These are phyloP conservation scores for Cucurbita moschata DNA, from an alignment of 306 rosid species.

Conservation along the genomic window DNA sequence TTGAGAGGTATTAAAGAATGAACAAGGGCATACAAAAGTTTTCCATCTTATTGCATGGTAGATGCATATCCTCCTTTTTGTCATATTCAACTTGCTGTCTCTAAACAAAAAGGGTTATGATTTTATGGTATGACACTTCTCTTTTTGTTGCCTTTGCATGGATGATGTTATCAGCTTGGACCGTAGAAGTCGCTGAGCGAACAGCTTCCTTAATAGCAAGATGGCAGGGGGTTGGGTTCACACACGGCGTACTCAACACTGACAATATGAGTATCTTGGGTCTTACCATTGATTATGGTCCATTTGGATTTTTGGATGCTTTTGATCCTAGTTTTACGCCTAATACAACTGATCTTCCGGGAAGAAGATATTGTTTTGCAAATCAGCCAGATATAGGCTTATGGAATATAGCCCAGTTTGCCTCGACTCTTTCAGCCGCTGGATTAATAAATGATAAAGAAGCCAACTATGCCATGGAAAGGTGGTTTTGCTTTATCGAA, in stretches of 20 bases:
- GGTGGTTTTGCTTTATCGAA: slow-evolving; percentile 33
- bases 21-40: not conserved
- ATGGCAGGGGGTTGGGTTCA: slow-evolving; percentile 99
- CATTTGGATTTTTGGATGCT: slow-evolving; percentile 98
- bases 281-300: slow-evolving; percentile 92
- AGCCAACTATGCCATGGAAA: slow-evolving; percentile 91
- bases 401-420: slow-evolving; percentile 84
- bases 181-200: slow-evolving; percentile 83
- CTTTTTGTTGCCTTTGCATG: not conserved
- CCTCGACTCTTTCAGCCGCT: slow-evolving; percentile 54
- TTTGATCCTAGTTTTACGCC: slow-evolving; percentile 97
- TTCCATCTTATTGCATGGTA: not conserved
- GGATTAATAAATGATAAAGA: slow-evolving; percentile 73
- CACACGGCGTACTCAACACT: slow-evolving; percentile 97
- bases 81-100: not conserved
- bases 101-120: not conserved
- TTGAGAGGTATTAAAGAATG: not conserved
- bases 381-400: slow-evolving; percentile 96
- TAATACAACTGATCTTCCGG: slow-evolving; percentile 96
- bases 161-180: slow-evolving; percentile 58
- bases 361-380: slow-evolving; percentile 95
- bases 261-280: slow-evolving; percentile 99
- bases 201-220: slow-evolving; percentile 82
- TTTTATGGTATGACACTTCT: not conserved
- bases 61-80: not conserved